Conservation (phyloP, 768 basidiomycete species). For the Leccinellum rugosiceps region DNA sequence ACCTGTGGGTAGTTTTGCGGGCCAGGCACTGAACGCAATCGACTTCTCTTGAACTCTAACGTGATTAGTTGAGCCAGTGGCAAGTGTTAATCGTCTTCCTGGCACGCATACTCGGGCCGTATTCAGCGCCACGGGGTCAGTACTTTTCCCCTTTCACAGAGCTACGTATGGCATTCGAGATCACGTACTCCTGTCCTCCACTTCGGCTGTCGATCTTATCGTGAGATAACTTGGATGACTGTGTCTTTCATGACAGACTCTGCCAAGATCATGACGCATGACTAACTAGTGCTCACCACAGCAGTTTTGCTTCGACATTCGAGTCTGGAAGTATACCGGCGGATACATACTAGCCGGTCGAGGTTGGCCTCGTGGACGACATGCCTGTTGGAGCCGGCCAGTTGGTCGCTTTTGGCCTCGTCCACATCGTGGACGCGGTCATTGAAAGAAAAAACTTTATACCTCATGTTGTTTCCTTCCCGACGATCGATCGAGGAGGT, state of each 20-base stretch:
- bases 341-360: background rate
- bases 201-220: conserved; percentile 9
- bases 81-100: background rate
- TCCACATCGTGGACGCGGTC: background rate
- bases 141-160: background rate
- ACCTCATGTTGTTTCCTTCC: conserved; percentile 6
- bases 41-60: conserved; percentile 2
- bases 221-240: background rate
- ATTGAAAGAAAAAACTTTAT: conserved; percentile 5
- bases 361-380: conserved; percentile 12
- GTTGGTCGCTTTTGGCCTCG: background rate
- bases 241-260: background rate
- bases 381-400: conserved; percentile 7
- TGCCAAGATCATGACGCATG: background rate
- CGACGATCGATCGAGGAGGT: conserved; percentile 9
- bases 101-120: background rate
- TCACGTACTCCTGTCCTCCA: background rate
- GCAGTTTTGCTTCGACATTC: background rate
- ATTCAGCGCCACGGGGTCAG: background rate
- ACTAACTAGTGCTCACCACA: background rate
- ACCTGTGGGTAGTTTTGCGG: background rate
- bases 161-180: background rate
- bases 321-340: background rate
- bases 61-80: background rate
- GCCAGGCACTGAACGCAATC: conserved; percentile 11